Base-by-base conservation (phyloP, 148 eudicot species). In the Nepenthes gracilis region DNA sequence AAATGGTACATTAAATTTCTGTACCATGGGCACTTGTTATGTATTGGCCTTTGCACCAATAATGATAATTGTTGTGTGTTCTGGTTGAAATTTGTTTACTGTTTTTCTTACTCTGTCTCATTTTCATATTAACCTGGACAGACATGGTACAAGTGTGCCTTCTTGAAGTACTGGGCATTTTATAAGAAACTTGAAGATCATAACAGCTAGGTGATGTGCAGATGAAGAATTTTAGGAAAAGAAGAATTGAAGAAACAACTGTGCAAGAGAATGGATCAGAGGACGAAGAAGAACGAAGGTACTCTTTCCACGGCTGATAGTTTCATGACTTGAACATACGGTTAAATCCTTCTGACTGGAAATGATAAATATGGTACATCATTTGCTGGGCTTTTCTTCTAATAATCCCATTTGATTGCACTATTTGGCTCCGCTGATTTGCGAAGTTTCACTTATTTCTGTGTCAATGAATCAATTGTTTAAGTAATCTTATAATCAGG, bases 401-500 rank as follows among this genome's bases (percentile, higher is more conserved):
- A 4, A 40, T 40, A 3, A 3, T 40, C 45, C 8, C 8, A 40
- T 40, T 40, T 40, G 1, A 40, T 40, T 40, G 15, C 53, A 10
- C 4, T 11, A 12, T 49, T 49, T 5, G 13, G 6, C 6, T 10
- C 12, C 13, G 12, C 13, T 49, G 13, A 6, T 11, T 3, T 10
- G 0, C 11, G 10, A 6, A 40, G 4, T 40, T 40, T 3, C 6
- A 8, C 33, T 48, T 35, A 33, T 61, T 61, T 15, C 33, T 33
- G 35, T 2, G 36, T 55, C 11, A 12, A 6, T 13, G 63, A 10
- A 11, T 13, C 43, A 52, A 34, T 52, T 64, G 33, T 53, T 15
- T 47, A 69, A 43, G 5, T 6, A 36, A 64, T 12, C 10, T 40
- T 54, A 38, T 54, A 61, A 35, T 50, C 72, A 91, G 97, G 76